Conservation (phyloP, 1,139 yeast species). For the Tardiomyces blankii region DNA sequence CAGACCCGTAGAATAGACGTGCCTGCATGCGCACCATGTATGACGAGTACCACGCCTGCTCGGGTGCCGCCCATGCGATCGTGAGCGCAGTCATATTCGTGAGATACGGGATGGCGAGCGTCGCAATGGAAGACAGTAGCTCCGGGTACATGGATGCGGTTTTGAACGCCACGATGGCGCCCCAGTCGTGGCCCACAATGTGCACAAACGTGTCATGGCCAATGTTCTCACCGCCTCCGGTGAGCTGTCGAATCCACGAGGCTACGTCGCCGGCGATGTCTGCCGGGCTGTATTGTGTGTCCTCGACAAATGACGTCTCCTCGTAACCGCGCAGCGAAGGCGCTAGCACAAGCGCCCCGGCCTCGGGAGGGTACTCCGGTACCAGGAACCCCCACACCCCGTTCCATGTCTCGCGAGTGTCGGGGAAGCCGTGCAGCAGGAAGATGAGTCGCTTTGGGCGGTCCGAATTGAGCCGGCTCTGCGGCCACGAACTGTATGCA, state of each 20-base stretch:
- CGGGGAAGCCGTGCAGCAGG: constrained; percentile 21
- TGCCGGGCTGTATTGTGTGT: constrained; percentile 5
- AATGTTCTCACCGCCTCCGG: not conserved
- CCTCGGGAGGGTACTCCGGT: constrained; percentile 6
- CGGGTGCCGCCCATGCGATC: constrained; percentile 9
- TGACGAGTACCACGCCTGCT: constrained; percentile 16
- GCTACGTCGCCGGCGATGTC: constrained; percentile 13
- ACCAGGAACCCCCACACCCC: constrained; percentile 10
- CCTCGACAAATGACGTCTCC: constrained; percentile 11
- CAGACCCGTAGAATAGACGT: constrained; percentile 8
- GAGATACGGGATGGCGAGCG: constrained; percentile 18
- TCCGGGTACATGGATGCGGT: constrained; percentile 13
- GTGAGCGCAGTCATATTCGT: constrained; percentile 8
- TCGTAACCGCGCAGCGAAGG: constrained; percentile 20
- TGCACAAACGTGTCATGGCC: constrained; percentile 12
- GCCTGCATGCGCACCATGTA: constrained; percentile 18
- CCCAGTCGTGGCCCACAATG: constrained; percentile 22
- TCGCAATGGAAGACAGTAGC: constrained; percentile 9
- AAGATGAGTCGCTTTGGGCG: constrained; percentile 7
- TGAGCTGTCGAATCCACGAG: constrained; percentile 8
- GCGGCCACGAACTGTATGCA: constrained; percentile 6
- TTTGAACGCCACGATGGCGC: constrained; percentile 14
- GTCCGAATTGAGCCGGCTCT: not conserved
- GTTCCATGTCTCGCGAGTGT: constrained; percentile 13
- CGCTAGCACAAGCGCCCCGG: constrained; percentile 12